These are phyloP conservation scores for Candida fluviatilis DNA, from an alignment of 805 yeast species.

Conservation along the genomic window DNA sequence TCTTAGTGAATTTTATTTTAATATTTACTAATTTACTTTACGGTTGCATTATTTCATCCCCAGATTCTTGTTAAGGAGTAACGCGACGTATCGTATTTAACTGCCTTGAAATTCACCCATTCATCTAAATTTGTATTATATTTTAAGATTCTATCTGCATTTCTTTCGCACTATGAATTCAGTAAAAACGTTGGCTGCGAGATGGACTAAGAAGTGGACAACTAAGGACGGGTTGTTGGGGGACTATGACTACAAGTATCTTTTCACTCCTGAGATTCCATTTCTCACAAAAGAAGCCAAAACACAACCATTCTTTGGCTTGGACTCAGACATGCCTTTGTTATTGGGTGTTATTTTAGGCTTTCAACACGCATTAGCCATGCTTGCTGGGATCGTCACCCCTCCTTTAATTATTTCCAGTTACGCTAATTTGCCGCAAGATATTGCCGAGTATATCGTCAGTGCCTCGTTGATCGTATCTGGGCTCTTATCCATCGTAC, in stretches of 20 bases:
- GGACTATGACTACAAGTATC: conserved; percentile 74
- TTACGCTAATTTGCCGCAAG: conserved; percentile 53
- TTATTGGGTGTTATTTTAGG: conserved; percentile 74
- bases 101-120: no score
- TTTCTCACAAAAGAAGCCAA: conserved; percentile 45
- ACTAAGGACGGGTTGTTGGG: conserved; percentile 83
- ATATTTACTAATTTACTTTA: background rate
- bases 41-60: background rate
- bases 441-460: conserved; percentile 34
- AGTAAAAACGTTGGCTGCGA: background rate
- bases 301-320: conserved; percentile 78
- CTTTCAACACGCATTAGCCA: conserved; percentile 81
- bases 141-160: no score
- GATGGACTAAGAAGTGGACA: conserved; percentile 43
- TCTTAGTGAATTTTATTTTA: background rate
- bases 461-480: conserved; percentile 35
- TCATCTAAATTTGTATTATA: no score
- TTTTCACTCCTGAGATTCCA: conserved; percentile 80
- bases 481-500: conserved; percentile 56
- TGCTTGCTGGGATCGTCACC: conserved; percentile 87
- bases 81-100: no score
- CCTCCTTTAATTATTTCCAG: conserved; percentile 75
- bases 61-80: background rate
- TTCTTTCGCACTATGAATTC: conserved; percentile 1
- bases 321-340: conserved; percentile 79